These are phyloP conservation scores for Cyclostephanos tholiformis DNA, from an alignment of 108 stramenopile genomes.

Conservation along the genomic window DNA sequence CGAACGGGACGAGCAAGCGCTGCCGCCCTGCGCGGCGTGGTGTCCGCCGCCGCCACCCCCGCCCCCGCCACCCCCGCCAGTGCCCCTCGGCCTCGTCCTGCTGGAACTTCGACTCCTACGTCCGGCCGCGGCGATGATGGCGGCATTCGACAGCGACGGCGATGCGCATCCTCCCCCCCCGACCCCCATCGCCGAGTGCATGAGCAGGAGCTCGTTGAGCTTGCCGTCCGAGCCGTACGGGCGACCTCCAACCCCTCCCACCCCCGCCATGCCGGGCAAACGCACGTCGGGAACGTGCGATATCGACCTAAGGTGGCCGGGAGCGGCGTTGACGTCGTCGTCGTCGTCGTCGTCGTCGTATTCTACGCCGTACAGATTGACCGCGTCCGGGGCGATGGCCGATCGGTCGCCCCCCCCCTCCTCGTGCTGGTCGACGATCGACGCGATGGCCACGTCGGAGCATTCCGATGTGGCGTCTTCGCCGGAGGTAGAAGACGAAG, in stretches of 20 bases:
- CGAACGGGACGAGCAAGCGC: background rate
- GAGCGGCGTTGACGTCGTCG: constrained; percentile 32
- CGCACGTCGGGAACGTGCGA: constrained; percentile 17
- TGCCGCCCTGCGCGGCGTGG: background rate
- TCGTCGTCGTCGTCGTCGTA: background rate
- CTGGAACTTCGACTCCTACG: constrained; percentile 16
- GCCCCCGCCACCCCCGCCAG: background rate
- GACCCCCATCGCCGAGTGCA: too few relatives aligned
- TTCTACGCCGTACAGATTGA: background rate
- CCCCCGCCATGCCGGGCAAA: constrained; percentile 11
- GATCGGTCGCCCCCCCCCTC: too few relatives aligned
- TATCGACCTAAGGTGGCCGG: constrained; percentile 42
- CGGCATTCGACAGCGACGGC: too few relatives aligned
- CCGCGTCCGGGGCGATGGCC: too few relatives aligned
- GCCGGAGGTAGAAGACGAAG: too few relatives aligned
- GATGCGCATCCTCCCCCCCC: background rate
- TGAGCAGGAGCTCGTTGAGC: background rate
- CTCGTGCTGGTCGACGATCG: too few relatives aligned
- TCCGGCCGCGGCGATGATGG: background rate
- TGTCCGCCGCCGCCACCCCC: background rate
- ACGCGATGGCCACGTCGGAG: too few relatives aligned
- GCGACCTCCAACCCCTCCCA: too few relatives aligned
- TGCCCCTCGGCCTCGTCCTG: background rate
- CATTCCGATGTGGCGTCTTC: too few relatives aligned
- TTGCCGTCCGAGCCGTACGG: constrained; percentile 13